These are phyloP conservation scores for Cladophialophora immunda DNA, from an alignment of 2,329 filamentous ascomycete genomes.

Conservation along the genomic window DNA sequence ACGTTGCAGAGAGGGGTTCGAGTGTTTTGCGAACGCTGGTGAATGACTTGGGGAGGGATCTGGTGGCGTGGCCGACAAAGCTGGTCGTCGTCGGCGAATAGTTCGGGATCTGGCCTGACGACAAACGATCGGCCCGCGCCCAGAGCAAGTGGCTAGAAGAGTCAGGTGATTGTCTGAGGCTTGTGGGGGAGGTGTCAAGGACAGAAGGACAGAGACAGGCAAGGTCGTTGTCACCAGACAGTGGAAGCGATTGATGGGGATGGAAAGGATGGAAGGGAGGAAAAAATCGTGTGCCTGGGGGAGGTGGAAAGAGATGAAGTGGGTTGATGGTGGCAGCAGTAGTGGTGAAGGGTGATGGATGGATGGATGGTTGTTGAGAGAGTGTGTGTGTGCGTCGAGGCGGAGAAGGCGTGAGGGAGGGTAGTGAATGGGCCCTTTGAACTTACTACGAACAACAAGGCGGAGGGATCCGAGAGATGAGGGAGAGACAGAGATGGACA, in stretches of 20 bases:
- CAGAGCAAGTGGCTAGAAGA: slow-evolving; percentile 1
- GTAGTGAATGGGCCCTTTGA: slow-evolving; percentile 12
- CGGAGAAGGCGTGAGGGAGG: not conserved
- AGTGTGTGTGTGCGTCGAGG: not conserved
- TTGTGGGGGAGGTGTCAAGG: slow-evolving; percentile 6
- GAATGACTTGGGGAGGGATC: not conserved
- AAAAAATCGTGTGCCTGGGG: not conserved
- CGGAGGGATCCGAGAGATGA: slow-evolving; percentile 31
- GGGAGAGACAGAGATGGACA: not conserved
- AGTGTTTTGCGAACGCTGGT: not conserved
- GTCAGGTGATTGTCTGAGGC: slow-evolving; percentile 21
- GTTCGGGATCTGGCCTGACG: slow-evolving; percentile 11
- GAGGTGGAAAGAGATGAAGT: not conserved
- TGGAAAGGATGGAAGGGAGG: not conserved
- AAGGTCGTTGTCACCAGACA: not conserved
- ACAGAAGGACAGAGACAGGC: not conserved
- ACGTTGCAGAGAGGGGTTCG: not conserved
- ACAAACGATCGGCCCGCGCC: slow-evolving; percentile 10
- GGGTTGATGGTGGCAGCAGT: not conserved
- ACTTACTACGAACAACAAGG: slow-evolving; percentile 13
- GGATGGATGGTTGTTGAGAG: not conserved
- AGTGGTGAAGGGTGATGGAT: not conserved
- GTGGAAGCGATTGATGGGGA: not conserved
- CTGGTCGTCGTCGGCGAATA: slow-evolving; percentile 19
- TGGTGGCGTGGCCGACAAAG: slow-evolving; percentile 8